Base-by-base conservation (phyloP, 1,284 basidiomycete genomes). In the Pascua sp. region DNA sequence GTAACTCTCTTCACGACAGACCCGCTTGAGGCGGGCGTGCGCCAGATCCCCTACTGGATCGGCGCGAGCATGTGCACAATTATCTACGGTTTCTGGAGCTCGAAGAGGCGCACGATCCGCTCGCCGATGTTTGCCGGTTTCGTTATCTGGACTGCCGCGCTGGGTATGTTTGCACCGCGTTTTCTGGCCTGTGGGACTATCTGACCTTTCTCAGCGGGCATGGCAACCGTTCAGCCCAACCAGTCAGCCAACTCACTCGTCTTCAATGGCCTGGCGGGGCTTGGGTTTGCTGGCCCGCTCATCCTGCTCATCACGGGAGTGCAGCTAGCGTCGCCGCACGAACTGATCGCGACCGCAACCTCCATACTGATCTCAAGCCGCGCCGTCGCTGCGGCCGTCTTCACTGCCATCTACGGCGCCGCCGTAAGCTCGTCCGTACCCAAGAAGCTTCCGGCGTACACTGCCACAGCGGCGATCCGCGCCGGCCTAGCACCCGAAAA, bases 321-420 rank as follows among this genome's bases (percentile, higher is more conserved):
- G 0, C 63, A 64, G 50, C 53, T 64, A 12, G 47, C 63, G 1
- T 57, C 56, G 1, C 63, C 63, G 4, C 63, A 61, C 42, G 49
- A 59, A 13, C 56, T 62, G 16, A 64, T 64, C 44, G 63, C 60
- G 12, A 60, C 58, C 13, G 52, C 60, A 11, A 60, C 63, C 2
- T 57, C 63, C 0, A 43, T 62, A 8, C 44, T 60, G 15, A 60
- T 56, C 1, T 54, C 56, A 18, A 45, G 49, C 12, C 51, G 61
- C 17, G 57, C 61, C 15, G 47, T 63, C 2, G 61, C 57, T 11
- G 61, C 49, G 0, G 46, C 61, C 0, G 36, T 50, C 4, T 57
- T 59, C 38, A 63, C 61, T 1, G 61, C 61, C 24, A 55, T 63
- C 45, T 63, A 57, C 47, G 46, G 51, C 40, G 57, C 58, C 8